Evolutionary conservation across 2,329 filamentous ascomycete genomes (phyloP), one percentile per base, ranked within the genome.

Genomic region (Trichoderma sp.): DNA sequence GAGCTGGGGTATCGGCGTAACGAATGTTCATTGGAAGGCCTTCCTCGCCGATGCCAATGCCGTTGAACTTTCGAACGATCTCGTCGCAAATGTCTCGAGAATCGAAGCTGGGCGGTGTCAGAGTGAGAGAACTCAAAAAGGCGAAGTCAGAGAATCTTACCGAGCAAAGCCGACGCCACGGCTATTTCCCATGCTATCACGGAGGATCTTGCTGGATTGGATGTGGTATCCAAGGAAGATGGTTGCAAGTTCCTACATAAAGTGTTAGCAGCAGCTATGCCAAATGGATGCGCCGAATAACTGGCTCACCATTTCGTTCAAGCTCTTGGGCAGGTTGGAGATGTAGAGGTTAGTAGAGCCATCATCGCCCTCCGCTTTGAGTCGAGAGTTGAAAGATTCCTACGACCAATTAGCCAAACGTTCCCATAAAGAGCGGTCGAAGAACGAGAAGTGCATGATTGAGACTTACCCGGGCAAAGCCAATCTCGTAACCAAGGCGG

Each of bases 361-460:
- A 64, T 92, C 92, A 76, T 99, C 95, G 68, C 94, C 92, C 77
- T 98, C 92, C 57, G 96, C 95, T 86, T 99, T 98, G 75, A 99
- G 91, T 75, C 96, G 94, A 74, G 94, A 94, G 81, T 99, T 99
- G 83, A 98, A 97, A 24, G 95, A 98, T 84, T 98, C 96, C 92
- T 96, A 70, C 13, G 35, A 70, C 71, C 68, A 40, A 66, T 64
- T 35, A 49, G 65, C n/a, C 19, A 37, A 4, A 58, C n/a, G 66
- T 43, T 52, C 53, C 29, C 14, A 13, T 10, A 24, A 37, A 35
- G 31, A 33, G 7, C 27, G 4, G 13, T 8, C 29, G 43, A 21
- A 24, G 66, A 21, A 27, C 68, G n/a, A 27, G 68, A 59, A 24
- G 1, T 6, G 33, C 58, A 19, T n/a, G 19, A 13, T 37, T 59